phyloP scores from a whole-genome alignment of 441 rosid species.

The Manihot esculenta region DNA sequence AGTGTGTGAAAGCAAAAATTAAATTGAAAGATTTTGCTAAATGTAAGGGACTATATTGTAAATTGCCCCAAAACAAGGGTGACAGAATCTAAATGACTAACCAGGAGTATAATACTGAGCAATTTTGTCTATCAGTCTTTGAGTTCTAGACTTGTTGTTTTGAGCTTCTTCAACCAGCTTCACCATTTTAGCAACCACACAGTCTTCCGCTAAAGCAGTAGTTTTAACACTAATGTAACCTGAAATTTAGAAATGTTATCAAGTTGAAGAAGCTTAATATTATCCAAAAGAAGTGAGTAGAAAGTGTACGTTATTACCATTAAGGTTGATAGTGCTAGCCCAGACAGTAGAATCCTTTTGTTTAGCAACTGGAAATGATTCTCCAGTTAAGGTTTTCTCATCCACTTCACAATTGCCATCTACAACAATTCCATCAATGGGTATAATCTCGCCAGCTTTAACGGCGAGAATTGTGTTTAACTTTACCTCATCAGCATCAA shows the following conservation, averaged over 20 bases:
- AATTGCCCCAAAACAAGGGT: too few relatives aligned
- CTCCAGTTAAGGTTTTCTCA: conserved; percentile 87
- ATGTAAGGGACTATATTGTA: too few relatives aligned
- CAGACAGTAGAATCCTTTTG: conserved; percentile 62
- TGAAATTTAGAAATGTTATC: conserved; percentile 16
- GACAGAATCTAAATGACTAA: conserved; percentile 32
- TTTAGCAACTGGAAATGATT: conserved; percentile 80
- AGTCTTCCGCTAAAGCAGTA: conserved; percentile 76
- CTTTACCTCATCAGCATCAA: conserved; percentile 63
- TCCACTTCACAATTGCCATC: conserved; percentile 90
- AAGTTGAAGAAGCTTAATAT: not conserved
- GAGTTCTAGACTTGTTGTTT: conserved; percentile 65
- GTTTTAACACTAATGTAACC: conserved; percentile 82
- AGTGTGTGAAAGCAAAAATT: too few relatives aligned
- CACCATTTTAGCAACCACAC: conserved; percentile 82
- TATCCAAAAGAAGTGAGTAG: not conserved
- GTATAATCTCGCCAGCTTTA: conserved; percentile 82
- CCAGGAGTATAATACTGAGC: conserved; percentile 86
- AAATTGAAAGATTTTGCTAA: too few relatives aligned
- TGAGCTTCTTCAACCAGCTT: conserved; percentile 98
- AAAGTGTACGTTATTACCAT: conserved; percentile 40
- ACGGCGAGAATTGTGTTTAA: conserved; percentile 67
- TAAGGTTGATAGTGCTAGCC: conserved; percentile 91
- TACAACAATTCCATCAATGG: conserved; percentile 84
- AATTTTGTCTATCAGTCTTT: conserved; percentile 68